Percentiles rank a stretch among this genome's conserved stretches.
These are phyloP conservation scores for Postia placenta DNA, from an alignment of 768 basidiomycete species.

Conservation along the genomic window DNA sequence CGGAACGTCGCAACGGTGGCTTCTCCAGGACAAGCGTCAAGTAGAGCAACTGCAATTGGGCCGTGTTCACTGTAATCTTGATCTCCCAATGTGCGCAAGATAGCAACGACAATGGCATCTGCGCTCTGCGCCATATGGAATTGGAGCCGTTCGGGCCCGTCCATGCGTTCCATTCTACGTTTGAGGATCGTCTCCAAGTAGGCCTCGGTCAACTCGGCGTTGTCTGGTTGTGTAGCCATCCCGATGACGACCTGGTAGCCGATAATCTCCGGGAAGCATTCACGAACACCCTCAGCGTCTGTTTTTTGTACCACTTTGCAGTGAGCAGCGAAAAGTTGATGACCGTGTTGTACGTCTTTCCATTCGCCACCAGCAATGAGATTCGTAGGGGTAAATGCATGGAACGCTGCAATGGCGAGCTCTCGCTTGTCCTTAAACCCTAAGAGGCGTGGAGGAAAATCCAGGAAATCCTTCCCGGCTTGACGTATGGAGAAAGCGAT, in stretches of 20 bases:
- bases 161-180: constrained; percentile 25
- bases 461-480: constrained; percentile 41
- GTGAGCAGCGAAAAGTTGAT: constrained; percentile 48
- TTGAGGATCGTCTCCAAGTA: constrained; percentile 32
- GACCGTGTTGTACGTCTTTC: constrained; percentile 31
- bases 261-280: constrained; percentile 67
- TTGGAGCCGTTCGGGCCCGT: constrained; percentile 27
- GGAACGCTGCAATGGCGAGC: constrained; percentile 63
- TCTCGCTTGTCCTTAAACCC: constrained; percentile 68
- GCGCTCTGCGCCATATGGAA: constrained; percentile 36
- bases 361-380: constrained; percentile 37
- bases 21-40: constrained; percentile 26
- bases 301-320: constrained; percentile 55
- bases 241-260: constrained; percentile 51
- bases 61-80: constrained; percentile 54
- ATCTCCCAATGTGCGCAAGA: constrained; percentile 61
- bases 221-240: constrained; percentile 28
- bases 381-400: constrained; percentile 60
- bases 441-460: constrained; percentile 64
- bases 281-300: constrained; percentile 42
- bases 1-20: constrained; percentile 41
- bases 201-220: constrained; percentile 16
- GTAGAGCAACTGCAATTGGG: constrained; percentile 43
- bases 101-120: constrained; percentile 51
- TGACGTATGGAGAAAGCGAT: constrained; percentile 62